Evolutionary conservation across 2,329 filamentous ascomycete species (phyloP).

Genomic region (Fonsecaea multimorphosa): DNA sequence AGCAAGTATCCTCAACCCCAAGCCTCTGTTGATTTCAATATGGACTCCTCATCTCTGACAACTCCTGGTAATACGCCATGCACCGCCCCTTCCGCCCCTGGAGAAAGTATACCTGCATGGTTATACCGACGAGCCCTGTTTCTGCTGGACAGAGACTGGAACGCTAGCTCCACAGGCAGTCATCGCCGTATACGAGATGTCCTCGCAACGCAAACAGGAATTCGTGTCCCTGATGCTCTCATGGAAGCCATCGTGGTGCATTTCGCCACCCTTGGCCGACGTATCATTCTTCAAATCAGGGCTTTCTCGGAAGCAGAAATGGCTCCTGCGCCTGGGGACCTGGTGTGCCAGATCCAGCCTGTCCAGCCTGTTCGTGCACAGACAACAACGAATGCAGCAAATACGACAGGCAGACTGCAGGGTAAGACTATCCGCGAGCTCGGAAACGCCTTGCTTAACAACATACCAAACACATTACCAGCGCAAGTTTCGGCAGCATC

Average conservation of each 20-base stretch:
- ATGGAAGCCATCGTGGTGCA: neutral
- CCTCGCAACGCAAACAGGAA: neutral
- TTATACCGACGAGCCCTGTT: conserved; percentile 7
- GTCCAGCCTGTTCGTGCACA: conserved; percentile 1
- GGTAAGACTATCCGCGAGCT: no score
- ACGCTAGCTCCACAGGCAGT: neutral
- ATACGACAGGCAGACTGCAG: no score
- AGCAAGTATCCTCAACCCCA: neutral
- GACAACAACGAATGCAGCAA: no score
- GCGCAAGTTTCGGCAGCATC: no score
- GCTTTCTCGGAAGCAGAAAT: conserved; percentile 13
- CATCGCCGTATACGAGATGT: neutral
- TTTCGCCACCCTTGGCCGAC: neutral
- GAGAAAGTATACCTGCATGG: conserved; percentile 8
- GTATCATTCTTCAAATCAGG: neutral
- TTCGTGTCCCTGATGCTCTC: conserved; percentile 1
- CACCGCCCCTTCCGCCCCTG: neutral
- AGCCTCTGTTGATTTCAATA: neutral
- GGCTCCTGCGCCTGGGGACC: neutral
- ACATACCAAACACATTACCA: no score
- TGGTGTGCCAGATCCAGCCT: conserved; percentile 6
- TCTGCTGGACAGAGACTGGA: conserved; percentile 8
- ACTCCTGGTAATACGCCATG: neutral
- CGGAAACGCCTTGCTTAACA: no score
- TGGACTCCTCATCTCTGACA: neutral